phyloP scores from a whole-genome alignment of 441 rosid species.

The Aquilaria agallochum region DNA sequence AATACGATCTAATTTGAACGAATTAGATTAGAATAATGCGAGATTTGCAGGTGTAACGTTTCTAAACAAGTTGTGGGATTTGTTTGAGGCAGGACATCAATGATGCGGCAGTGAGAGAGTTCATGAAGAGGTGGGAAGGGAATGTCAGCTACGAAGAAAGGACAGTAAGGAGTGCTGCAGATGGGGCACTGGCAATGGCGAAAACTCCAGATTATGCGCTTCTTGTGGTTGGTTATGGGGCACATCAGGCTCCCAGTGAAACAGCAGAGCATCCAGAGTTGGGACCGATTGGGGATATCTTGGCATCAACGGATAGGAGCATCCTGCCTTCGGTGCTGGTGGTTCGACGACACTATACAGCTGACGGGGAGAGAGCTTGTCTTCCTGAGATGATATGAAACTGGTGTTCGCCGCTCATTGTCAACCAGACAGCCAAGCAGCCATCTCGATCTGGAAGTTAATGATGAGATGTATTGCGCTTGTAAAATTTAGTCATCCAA shows the following conservation, averaged over 20 bases:
- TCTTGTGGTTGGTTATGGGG: slow-evolving; percentile 29
- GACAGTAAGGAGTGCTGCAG: slow-evolving; percentile 10
- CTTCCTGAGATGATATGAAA: slow-evolving; percentile 1
- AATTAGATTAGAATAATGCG: too few relatives aligned
- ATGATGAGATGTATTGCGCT: background rate
- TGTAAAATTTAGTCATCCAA: too few relatives aligned
- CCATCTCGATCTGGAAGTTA: background rate
- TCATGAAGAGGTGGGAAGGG: slow-evolving; percentile 19
- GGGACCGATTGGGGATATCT: slow-evolving; percentile 26
- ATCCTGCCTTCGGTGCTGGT: slow-evolving; percentile 26
- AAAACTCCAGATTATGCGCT: slow-evolving; percentile 25
- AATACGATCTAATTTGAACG: background rate
- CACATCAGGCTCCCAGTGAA: slow-evolving; percentile 14
- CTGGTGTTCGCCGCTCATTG: too few relatives aligned
- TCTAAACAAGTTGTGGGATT: background rate
- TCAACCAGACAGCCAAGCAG: background rate
- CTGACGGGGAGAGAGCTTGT: slow-evolving; percentile 5
- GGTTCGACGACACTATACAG: slow-evolving; percentile 23
- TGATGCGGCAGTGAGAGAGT: slow-evolving; percentile 18
- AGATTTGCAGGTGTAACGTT: background rate
- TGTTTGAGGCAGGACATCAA: slow-evolving; percentile 24
- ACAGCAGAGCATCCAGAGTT: slow-evolving; percentile 26
- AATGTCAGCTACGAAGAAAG: slow-evolving; percentile 23
- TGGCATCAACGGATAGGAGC: slow-evolving; percentile 26
- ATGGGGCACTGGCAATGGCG: slow-evolving; percentile 18